phyloP scores from a whole-genome alignment of 345 rosid species.

The Xanthoceras sorbifolium region DNA sequence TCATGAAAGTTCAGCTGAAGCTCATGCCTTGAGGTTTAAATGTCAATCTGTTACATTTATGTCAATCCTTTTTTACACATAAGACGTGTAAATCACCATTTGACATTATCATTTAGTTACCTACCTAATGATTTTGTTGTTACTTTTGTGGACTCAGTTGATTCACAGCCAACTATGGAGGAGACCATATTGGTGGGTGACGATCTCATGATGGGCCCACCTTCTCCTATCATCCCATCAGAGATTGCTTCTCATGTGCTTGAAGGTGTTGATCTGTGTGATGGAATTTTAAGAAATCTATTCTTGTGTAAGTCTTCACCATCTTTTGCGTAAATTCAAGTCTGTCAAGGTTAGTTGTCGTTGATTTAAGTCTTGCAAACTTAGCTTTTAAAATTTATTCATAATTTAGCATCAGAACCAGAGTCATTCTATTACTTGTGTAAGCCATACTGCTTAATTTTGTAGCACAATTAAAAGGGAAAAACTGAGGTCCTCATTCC shows the following conservation, averaged over 20 bases:
- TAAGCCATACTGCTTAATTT: not conserved
- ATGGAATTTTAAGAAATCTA: conserved; percentile 77
- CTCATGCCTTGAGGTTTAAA: not conserved
- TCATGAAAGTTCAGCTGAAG: not conserved
- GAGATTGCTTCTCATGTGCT: conserved; percentile 92
- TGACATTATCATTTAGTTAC: not conserved
- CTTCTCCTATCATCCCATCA: conserved; percentile 83
- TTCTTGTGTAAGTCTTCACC: conserved; percentile 69
- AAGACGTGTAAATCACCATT: not conserved
- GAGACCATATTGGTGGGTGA: conserved; percentile 94
- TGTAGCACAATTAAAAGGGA: not conserved
- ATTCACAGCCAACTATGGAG: conserved; percentile 92
- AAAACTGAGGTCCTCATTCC: too few relatives aligned
- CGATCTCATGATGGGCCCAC: conserved; percentile 92
- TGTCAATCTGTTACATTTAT: not conserved
- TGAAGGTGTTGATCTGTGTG: conserved; percentile 82
- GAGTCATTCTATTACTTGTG: not conserved
- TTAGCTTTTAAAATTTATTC: not conserved
- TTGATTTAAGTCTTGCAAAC: not conserved
- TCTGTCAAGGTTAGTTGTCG: not conserved
- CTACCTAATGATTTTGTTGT: conserved; percentile 2
- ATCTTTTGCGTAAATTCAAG: not conserved
- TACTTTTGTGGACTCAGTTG: conserved; percentile 54
- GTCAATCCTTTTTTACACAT: not conserved
- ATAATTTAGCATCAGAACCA: too few relatives aligned